Evolutionary conservation across 768 basidiomycete genomes (phyloP).

Genomic region (Coprinopsis cinerea): DNA sequence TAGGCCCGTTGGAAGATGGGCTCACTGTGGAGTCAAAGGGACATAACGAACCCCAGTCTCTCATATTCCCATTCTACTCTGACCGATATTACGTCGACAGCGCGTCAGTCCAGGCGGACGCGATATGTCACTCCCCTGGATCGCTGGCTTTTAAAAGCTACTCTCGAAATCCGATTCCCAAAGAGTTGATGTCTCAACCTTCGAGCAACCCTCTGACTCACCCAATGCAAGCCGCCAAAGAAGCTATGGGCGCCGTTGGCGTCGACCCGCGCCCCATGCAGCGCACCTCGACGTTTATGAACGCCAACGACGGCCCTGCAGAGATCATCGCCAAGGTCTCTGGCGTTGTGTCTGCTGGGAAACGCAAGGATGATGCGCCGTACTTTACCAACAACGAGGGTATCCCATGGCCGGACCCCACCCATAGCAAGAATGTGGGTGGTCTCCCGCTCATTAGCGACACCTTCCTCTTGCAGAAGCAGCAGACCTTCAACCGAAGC

Average conservation of each 20-base stretch:
- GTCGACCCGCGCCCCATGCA: not conserved
- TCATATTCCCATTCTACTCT: too few relatives aligned
- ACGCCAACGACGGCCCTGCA: constrained; percentile 8
- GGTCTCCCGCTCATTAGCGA: constrained; percentile 12
- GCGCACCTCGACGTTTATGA: constrained; percentile 6
- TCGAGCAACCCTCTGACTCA: constrained; percentile 7
- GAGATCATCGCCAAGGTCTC: constrained; percentile 8
- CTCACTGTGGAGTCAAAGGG: too few relatives aligned
- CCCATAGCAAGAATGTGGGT: constrained; percentile 11
- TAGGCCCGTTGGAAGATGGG: too few relatives aligned
- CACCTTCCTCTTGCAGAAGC: constrained; percentile 12
- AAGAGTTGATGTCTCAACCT: too few relatives aligned
- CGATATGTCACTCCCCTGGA: too few relatives aligned
- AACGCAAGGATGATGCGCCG: constrained; percentile 7
- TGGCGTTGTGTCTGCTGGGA: constrained; percentile 1
- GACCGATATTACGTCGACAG: too few relatives aligned
- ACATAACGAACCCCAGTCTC: too few relatives aligned
- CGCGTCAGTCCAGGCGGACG: too few relatives aligned
- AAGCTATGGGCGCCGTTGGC: constrained; percentile 2
- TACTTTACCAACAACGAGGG: constrained; percentile 14
- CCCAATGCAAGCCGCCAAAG: constrained; percentile 1
- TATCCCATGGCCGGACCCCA: constrained; percentile 10
- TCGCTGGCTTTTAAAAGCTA: too few relatives aligned
- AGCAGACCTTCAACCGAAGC: constrained; percentile 11
- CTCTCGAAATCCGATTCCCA: too few relatives aligned